Evolutionary conservation across 148 eudicot genomes (phyloP).

Genomic region (Vaccinium corymbosum): DNA sequence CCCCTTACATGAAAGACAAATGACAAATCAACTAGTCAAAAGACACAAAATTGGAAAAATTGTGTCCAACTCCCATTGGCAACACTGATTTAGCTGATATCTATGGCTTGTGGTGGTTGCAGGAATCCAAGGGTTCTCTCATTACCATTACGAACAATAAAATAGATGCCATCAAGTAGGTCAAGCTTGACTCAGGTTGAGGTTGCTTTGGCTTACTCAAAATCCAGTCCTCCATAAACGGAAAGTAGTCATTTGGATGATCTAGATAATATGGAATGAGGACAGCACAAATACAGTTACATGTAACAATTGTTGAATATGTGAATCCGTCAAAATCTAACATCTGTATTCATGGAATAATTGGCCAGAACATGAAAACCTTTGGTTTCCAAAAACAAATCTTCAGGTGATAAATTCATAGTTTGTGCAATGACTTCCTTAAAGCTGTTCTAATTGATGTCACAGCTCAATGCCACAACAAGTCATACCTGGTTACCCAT

Average conservation of each 20-base stretch:
- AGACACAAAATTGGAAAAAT: not conserved
- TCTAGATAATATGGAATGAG: not conserved
- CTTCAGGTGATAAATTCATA: not conserved
- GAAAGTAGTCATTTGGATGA: not conserved
- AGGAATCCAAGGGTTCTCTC: not conserved
- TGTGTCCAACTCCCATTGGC: not conserved
- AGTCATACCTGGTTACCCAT: not conserved
- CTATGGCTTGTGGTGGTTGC: not conserved
- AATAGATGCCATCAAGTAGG: not conserved
- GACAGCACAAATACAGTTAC: not conserved
- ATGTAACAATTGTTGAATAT: not conserved
- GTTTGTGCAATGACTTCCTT: conserved; percentile 6
- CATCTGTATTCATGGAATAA: not conserved
- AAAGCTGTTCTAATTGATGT: not conserved
- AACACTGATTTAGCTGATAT: not conserved
- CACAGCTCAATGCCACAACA: not conserved
- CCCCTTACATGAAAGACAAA: too few species aligned
- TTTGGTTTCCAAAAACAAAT: not conserved
- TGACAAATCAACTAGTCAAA: not conserved
- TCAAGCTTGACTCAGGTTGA: too few species aligned
- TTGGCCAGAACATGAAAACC: not conserved
- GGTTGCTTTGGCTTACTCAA: too few species aligned
- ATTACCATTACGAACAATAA: not conserved
- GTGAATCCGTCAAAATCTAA: not conserved
- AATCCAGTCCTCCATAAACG: too few species aligned